Evolutionary conservation across 495 filamentous ascomycete genomes (phyloP), one percentile per base, ranked within the genome.

Genomic region (Pyrenula aspistea): DNA sequence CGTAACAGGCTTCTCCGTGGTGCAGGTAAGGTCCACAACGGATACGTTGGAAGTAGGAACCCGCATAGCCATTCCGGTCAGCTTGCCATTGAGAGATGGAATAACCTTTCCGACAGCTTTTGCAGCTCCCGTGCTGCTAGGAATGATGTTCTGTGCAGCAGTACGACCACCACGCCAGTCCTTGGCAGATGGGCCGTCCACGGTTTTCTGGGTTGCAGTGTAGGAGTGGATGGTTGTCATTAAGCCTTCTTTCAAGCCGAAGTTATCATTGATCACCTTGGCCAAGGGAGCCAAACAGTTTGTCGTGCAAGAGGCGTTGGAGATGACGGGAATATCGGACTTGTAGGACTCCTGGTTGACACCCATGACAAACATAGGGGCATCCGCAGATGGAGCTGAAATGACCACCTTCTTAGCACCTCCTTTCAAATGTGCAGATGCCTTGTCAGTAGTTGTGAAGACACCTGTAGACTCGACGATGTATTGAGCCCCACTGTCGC

Each of bases 91-190:
- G 59, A 98, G 82, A 57, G 80, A 73, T 56, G 93, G 93, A 65
- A 98, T 97, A 76, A 98, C 93, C 84, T 98, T 98, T 77, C 93
- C 93, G 77, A 98, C 93, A 70, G 93, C 93, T 87, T 98, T 98
- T 68, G 93, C 93, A 72, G 93, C 93, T 84, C 93, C 93, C 61
- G 93, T 98, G 83, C 90, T 95, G 83, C 84, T 89, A 72, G 93
- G 93, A 68, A 98, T 98, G 83, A 98, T 98, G 85, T 98, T 98
- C 82, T 95, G 87, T 64, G 93, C 94, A 76, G 94, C 93, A 66
- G 88, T 89, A 77, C 93, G 93, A 67, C 93, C 93, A 81, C 93
- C 93, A 76, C 93, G 85, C 93, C 93, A 98, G 82, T 98, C 93
- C 89, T 98, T 98, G 72, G 78, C 76, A 51, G 93, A 97, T 63